Evolutionary conservation across 225 moss, liverwort and hornwort genomes (phyloP).

Genomic region (Climacium dendroides): DNA sequence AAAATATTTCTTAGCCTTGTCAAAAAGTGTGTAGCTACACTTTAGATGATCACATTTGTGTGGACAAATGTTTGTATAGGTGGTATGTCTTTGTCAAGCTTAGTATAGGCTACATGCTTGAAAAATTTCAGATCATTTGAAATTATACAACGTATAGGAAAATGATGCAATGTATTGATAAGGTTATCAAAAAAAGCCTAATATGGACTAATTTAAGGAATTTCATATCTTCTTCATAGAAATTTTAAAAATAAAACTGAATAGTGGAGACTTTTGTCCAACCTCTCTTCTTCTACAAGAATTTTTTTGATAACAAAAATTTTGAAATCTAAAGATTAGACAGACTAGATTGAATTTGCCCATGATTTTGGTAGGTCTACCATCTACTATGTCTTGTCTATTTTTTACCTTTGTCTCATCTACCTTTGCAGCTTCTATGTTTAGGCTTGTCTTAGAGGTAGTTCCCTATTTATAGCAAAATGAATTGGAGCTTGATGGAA

Average conservation of each 20-base stretch:
- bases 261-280: neutral
- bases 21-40: rapidly evolving
- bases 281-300: neutral
- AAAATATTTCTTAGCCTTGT: neutral
- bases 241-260: neutral
- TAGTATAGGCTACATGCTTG: neutral
- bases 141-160: neutral
- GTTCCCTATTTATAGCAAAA: neutral
- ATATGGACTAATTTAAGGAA: neutral
- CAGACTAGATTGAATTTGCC: neutral
- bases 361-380: too few species aligned
- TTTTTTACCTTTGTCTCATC: neutral
- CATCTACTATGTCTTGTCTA: too few species aligned
- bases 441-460: rapidly evolving
- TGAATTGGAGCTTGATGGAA: neutral
- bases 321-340: neutral
- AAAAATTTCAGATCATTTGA: too few species aligned
- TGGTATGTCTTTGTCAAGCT: neutral
- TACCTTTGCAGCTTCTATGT: rapidly evolving
- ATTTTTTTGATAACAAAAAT: neutral
- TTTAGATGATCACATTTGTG: neutral
- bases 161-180: neutral
- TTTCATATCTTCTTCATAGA: neutral
- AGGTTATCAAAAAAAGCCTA: neutral
- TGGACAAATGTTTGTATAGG: neutral